phyloP scores from a whole-genome alignment of 2,329 filamentous ascomycete species.

The Curvularia eragrostidis region DNA sequence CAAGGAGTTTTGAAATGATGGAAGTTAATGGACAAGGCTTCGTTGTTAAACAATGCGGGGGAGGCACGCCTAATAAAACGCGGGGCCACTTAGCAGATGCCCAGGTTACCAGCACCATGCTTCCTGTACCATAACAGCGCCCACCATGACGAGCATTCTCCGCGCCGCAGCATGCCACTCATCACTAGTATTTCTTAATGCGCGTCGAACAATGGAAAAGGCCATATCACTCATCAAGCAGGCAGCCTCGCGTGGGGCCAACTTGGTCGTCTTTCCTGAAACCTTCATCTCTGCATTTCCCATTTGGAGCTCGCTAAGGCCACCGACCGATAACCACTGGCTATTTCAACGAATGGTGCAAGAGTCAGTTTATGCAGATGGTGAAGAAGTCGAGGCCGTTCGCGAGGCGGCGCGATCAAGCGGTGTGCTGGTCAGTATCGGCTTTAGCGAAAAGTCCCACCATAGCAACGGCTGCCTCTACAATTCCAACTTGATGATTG shows the following conservation, averaged over 20 bases:
- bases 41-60: slow-evolving; percentile 4
- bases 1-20: neutral
- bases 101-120: neutral
- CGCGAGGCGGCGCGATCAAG: slow-evolving; percentile 47
- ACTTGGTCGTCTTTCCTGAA: slow-evolving; percentile 63
- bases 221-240: slow-evolving; percentile 55
- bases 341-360: slow-evolving; percentile 56
- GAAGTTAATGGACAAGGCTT: neutral
- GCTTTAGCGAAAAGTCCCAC: slow-evolving; percentile 58
- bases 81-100: slow-evolving; percentile 1
- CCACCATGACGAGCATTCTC: slow-evolving; percentile 19
- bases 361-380: slow-evolving; percentile 17
- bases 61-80: neutral
- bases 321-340: slow-evolving; percentile 59
- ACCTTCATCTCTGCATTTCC: slow-evolving; percentile 62
- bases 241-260: slow-evolving; percentile 54
- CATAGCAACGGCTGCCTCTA: slow-evolving; percentile 57
- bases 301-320: slow-evolving; percentile 57
- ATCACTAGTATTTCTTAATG: slow-evolving; percentile 57
- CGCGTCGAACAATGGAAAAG: slow-evolving; percentile 56
- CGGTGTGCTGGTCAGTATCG: slow-evolving; percentile 56
- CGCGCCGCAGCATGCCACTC: slow-evolving; percentile 39
- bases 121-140: neutral
- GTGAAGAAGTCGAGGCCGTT: slow-evolving; percentile 38
- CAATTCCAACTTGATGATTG: slow-evolving; percentile 61